Conservation (phyloP, 768 basidiomycete species). For the Obba rivulosa region DNA sequence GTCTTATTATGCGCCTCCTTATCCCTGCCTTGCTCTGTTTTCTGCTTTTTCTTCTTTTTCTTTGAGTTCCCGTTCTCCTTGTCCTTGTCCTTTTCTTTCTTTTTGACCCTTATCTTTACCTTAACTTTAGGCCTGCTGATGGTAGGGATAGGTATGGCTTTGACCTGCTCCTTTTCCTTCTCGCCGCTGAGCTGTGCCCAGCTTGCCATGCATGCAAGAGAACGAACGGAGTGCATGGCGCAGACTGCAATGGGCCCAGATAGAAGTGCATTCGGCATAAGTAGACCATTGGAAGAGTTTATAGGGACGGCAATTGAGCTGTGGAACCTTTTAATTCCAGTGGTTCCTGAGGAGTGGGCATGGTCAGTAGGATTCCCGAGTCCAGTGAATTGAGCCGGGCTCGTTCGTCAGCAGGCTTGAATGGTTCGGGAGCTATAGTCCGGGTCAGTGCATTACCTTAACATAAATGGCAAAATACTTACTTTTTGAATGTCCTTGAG, state of each 20-base stretch:
- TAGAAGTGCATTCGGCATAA: constrained; percentile 9
- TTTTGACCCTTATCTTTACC: constrained; percentile 25
- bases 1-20: constrained; percentile 26
- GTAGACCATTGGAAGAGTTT: constrained; percentile 8
- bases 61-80: constrained; percentile 27
- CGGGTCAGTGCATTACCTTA: neutral
- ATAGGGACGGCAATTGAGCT: constrained; percentile 11
- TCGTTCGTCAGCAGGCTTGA: constrained; percentile 29
- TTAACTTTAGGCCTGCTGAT: constrained; percentile 30
- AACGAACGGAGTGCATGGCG: constrained; percentile 72
- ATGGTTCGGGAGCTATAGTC: constrained; percentile 42
- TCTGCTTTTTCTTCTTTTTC: constrained; percentile 31
- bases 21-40: constrained; percentile 22
- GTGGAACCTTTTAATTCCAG: constrained; percentile 10
- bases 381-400: constrained; percentile 64
- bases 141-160: constrained; percentile 19
- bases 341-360: constrained; percentile 15
- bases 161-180: constrained; percentile 19
- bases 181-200: constrained; percentile 58
- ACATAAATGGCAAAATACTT: constrained; percentile 8
- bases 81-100: constrained; percentile 27
- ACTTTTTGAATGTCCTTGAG: constrained; percentile 39
- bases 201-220: constrained; percentile 65
- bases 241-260: constrained; percentile 66
- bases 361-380: constrained; percentile 32